A percentile compares a stretch with the other conserved stretches of the same genome.
These are phyloP conservation scores for Paramecium caudatum DNA, from an alignment of 73 alveolate species.

Conservation along the genomic window DNA sequence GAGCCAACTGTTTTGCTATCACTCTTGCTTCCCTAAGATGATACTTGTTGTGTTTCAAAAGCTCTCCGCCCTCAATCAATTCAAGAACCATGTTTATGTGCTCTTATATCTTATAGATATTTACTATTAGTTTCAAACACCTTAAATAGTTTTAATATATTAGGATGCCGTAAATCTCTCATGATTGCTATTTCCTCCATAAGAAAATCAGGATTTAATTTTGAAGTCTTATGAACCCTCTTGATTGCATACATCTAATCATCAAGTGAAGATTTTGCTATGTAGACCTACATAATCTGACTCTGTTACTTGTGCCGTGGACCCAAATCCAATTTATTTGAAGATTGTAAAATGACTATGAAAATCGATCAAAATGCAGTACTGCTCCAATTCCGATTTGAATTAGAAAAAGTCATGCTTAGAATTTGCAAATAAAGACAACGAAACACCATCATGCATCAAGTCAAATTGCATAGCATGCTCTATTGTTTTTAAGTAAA, in stretches of 20 bases:
- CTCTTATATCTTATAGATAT: background rate
- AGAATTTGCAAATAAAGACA: no score
- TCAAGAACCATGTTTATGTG: slow-evolving; percentile 50
- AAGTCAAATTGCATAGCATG: background rate
- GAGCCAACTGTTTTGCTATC: background rate
- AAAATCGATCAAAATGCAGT: slow-evolving; percentile 25
- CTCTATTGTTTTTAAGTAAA: background rate
- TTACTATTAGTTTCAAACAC: slow-evolving; percentile 58
- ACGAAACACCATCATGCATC: no score
- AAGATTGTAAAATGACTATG: background rate
- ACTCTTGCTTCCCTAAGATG: slow-evolving; percentile 11
- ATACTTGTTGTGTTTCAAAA: background rate
- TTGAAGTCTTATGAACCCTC: background rate
- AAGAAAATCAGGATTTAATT: background rate
- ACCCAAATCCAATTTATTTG: slow-evolving; percentile 42
- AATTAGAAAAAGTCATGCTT: background rate
- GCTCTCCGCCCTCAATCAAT: slow-evolving; percentile 41
- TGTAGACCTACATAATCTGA: background rate
- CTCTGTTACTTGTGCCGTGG: slow-evolving; percentile 4
- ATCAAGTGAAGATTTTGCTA: background rate
- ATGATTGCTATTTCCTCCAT: slow-evolving; percentile 15
- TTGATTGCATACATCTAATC: background rate
- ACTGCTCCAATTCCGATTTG: background rate
- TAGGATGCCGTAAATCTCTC: slow-evolving; percentile 55
- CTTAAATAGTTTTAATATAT: slow-evolving; percentile 14